Base-by-base conservation (phyloP, 2,329 filamentous ascomycete genomes). In the Kalmusia sp. region DNA sequence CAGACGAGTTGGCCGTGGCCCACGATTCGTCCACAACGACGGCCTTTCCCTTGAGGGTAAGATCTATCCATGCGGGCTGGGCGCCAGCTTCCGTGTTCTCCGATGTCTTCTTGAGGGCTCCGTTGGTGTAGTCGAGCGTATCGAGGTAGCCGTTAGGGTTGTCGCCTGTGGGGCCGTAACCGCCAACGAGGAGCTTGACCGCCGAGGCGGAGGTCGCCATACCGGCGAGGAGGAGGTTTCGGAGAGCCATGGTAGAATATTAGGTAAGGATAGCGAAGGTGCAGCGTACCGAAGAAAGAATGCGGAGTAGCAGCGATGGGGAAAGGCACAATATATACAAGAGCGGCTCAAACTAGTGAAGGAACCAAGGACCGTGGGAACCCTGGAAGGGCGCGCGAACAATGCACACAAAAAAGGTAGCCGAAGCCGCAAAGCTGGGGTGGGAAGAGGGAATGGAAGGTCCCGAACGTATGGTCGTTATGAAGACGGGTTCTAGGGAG, bases 21-120 rank as follows among this genome's bases (percentile, higher is more conserved):
- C 64, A 19, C 68, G 67, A 83, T 75, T 89, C 87, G 59, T 89
- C 81, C 38, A 84, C 62, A 70, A 86, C 89, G 73, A 84, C 86
- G 9, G 89, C 74, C 11, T 79, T 69, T 19, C 76, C 75, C 55
- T 79, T 77, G 52, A 76, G 69, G 64, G 86, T 82, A 17, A 86
- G 76, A 17, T 83, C 82, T 51, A 89, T 73, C 85, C 86, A 89
- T 9, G 84, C 82, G 4, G 86, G 82, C 54, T 80, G 82, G 2
- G 76, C 70, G 8, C 77, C 82, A 69, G 85, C 88, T 28, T 74
- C 73, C 4, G 73, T 75, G 46, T 75, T 76, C 19, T 76, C 77
- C 46, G 77, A 77, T 15, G 81, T 69, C 17, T 71, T 64, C 59
- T 75, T 70, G 54, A 87, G 77, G 50, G 63, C 63, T 6, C 67